These are phyloP conservation scores for Trichoderma simmonsii DNA, from an alignment of 2,329 filamentous ascomycete species.

Conservation along the genomic window DNA sequence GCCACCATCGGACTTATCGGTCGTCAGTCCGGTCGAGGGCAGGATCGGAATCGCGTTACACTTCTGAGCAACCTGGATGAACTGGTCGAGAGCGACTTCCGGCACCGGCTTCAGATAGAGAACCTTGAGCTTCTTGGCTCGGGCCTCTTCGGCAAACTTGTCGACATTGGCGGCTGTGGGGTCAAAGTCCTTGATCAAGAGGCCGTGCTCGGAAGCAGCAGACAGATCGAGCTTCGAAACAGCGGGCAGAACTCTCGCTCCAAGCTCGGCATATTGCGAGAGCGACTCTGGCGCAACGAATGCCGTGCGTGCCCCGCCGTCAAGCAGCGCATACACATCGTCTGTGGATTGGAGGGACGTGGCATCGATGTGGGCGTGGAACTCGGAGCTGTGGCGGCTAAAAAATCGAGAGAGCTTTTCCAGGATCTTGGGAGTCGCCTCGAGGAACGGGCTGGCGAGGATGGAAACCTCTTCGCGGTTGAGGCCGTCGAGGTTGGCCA, in stretches of 20 bases:
- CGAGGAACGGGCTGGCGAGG: slow-evolving; percentile 57
- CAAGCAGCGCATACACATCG: slow-evolving; percentile 75
- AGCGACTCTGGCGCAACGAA: slow-evolving; percentile 75
- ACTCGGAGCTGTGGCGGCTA: slow-evolving; percentile 47
- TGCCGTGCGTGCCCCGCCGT: slow-evolving; percentile 79
- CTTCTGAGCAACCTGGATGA: slow-evolving; percentile 48
- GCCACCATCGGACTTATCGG: slow-evolving; percentile 58
- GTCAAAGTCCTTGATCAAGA: slow-evolving; percentile 54
- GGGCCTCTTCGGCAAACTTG: slow-evolving; percentile 45
- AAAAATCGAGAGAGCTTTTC: slow-evolving; percentile 48
- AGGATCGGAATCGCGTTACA: slow-evolving; percentile 68
- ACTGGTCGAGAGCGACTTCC: slow-evolving; percentile 43
- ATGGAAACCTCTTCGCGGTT: slow-evolving; percentile 56
- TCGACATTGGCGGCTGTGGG: slow-evolving; percentile 38
- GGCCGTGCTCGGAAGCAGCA: slow-evolving; percentile 45
- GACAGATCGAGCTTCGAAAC: slow-evolving; percentile 47
- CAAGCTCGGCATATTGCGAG: slow-evolving; percentile 53
- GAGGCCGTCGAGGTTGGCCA: slow-evolving; percentile 51
- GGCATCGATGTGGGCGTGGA: slow-evolving; percentile 72
- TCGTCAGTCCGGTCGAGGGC: slow-evolving; percentile 66
- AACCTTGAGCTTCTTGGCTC: slow-evolving; percentile 44
- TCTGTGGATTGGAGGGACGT: slow-evolving; percentile 64
- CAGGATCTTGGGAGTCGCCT: slow-evolving; percentile 48
- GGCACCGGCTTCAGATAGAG: slow-evolving; percentile 52
- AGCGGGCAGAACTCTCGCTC: slow-evolving; percentile 53